phyloP scores from a whole-genome alignment of 2,329 filamentous ascomycete genomes.

The Lachnellula occidentalis region DNA sequence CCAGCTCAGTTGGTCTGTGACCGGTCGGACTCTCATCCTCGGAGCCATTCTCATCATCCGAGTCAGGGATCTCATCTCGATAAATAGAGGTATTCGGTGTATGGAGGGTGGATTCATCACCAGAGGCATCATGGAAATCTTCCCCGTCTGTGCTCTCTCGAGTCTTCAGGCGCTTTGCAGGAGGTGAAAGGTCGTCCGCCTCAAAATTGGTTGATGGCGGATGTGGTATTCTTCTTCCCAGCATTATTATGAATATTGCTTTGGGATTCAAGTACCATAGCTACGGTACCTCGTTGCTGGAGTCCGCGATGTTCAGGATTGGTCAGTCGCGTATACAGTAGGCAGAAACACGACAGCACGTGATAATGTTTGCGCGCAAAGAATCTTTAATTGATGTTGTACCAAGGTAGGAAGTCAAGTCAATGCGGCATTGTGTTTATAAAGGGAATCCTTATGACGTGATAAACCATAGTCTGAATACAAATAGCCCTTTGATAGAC shows the following conservation, averaged over 20 bases:
- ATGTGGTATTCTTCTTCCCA: slow-evolving; percentile 22
- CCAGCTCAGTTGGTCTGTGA: slow-evolving; percentile 57
- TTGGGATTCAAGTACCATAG: slow-evolving; percentile 20
- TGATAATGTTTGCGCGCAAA: background rate
- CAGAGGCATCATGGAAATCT: slow-evolving; percentile 21
- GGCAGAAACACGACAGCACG: background rate
- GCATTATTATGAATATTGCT: slow-evolving; percentile 17
- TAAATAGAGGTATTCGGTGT: slow-evolving; percentile 10
- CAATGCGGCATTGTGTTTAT: too few species aligned
- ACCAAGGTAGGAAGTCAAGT: background rate
- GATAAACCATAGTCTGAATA: too few species aligned
- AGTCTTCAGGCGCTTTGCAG: slow-evolving; percentile 28
- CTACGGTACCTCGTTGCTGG: background rate
- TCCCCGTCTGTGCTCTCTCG: slow-evolving; percentile 23
- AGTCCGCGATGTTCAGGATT: too few species aligned
- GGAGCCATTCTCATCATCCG: slow-evolving; percentile 28
- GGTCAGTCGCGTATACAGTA: background rate
- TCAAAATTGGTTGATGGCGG: slow-evolving; percentile 24
- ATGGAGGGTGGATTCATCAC: slow-evolving; percentile 14
- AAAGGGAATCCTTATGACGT: too few species aligned
- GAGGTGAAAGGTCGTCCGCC: slow-evolving; percentile 17
- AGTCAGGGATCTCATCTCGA: slow-evolving; percentile 34
- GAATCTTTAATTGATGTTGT: background rate
- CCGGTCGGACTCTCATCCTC: slow-evolving; percentile 30
- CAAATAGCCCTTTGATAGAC: too few species aligned